A percentile compares a stretch with the other conserved stretches of the same genome.
Evolutionary conservation across 805 yeast species (phyloP).

Genomic region (Suhomyces sp.): DNA sequence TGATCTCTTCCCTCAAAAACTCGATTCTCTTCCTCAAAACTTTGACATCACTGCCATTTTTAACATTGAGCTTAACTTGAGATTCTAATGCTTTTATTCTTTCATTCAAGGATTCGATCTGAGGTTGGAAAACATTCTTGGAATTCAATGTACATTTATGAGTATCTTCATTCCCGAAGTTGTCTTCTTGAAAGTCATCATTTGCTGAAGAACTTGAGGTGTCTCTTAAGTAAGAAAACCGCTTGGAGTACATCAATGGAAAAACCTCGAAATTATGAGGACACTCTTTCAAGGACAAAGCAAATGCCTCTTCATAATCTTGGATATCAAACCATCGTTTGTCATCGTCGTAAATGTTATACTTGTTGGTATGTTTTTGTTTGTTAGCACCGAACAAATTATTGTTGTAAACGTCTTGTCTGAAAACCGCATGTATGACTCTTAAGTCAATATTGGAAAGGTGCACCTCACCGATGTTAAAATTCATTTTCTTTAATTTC

Average conservation of each 20-base stretch:
- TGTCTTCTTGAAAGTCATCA: slow-evolving; percentile 12
- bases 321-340: slow-evolving; percentile 58
- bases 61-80: slow-evolving; percentile 12
- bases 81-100: slow-evolving; percentile 27
- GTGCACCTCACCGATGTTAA: slow-evolving; percentile 64
- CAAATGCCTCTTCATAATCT: slow-evolving; percentile 60
- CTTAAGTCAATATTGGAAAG: slow-evolving; percentile 59
- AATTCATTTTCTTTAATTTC: slow-evolving; percentile 54
- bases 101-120: slow-evolving; percentile 23
- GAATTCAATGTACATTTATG: slow-evolving; percentile 31
- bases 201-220: slow-evolving; percentile 28
- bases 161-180: slow-evolving; percentile 26
- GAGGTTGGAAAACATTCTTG: slow-evolving; percentile 27
- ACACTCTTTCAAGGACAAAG: slow-evolving; percentile 35
- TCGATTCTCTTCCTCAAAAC: slow-evolving; percentile 19
- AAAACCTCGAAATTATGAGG: slow-evolving; percentile 46
- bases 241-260: slow-evolving; percentile 68
- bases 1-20: slow-evolving; percentile 12
- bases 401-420: slow-evolving; percentile 25
- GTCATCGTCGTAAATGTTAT: slow-evolving; percentile 53
- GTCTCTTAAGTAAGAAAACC: slow-evolving; percentile 67
- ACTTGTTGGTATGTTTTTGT: slow-evolving; percentile 12
- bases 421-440: slow-evolving; percentile 49
- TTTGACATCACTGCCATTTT: no score
- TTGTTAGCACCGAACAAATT: slow-evolving; percentile 5